These are phyloP conservation scores for Botryobasidium botryosum DNA, from an alignment of 768 basidiomycete genomes.

Conservation along the genomic window DNA sequence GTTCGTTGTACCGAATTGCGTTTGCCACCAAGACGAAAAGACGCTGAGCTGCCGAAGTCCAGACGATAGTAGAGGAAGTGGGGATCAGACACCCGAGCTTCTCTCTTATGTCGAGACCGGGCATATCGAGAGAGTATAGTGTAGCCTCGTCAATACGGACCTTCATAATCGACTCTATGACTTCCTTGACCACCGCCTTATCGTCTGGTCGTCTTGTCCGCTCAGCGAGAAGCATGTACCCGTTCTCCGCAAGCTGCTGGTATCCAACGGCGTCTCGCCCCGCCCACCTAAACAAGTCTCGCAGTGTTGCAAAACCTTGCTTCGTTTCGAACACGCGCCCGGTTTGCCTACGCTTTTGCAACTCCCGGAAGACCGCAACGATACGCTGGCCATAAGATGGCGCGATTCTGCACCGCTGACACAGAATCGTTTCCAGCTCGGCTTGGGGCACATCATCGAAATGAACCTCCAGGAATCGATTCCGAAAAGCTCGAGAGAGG, in stretches of 20 bases:
- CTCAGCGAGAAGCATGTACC: slow-evolving; percentile 95
- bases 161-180: slow-evolving; percentile 79
- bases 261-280: slow-evolving; percentile 75
- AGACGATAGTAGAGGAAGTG: slow-evolving; percentile 46
- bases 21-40: slow-evolving; percentile 69
- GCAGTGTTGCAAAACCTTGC: slow-evolving; percentile 88
- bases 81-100: slow-evolving; percentile 39
- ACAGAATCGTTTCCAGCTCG: slow-evolving; percentile 88
- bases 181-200: slow-evolving; percentile 75
- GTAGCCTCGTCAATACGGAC: slow-evolving; percentile 58
- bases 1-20: slow-evolving; percentile 84
- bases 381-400: slow-evolving; percentile 87
- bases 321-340: slow-evolving; percentile 94
- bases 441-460: slow-evolving; percentile 92
- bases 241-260: slow-evolving; percentile 87
- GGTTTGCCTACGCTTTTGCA: slow-evolving; percentile 81
- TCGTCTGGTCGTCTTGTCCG: slow-evolving; percentile 74
- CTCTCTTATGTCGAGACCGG: slow-evolving; percentile 21
- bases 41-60: slow-evolving; percentile 88
- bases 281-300: slow-evolving; percentile 96
- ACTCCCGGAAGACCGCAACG: slow-evolving; percentile 78
- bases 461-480: slow-evolving; percentile 93
- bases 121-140: slow-evolving; percentile 42
- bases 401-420: slow-evolving; percentile 78
- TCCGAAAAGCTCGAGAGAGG: slow-evolving; percentile 87